Base-by-base conservation (phyloP, 2,329 filamentous ascomycete species). In the Keithomyces neogunnii region DNA sequence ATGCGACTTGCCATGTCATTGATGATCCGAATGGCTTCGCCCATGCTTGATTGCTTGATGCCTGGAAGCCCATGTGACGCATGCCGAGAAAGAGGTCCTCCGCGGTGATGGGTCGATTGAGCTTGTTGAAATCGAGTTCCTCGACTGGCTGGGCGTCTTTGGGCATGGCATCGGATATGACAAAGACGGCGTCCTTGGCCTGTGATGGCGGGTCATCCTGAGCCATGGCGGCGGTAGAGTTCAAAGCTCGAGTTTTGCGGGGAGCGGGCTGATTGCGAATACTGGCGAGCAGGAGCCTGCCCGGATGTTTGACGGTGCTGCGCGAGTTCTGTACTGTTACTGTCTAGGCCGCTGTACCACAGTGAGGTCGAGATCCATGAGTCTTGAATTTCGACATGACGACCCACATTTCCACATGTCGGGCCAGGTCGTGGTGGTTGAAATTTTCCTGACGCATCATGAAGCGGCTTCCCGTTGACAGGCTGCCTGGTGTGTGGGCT, bases 81-180 rank as follows among this genome's bases (percentile, higher is more conserved):
- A 97, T 93, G 54, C 85, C 85, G 51, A 83, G 75, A 29, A 93
- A 79, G 57, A 99, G 77, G 65, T 96, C 88, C 35, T 90, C 86
- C 49, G 88, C 91, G 0, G 90, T 95, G 63, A 96, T 86, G 55
- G 85, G 81, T 38, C 82, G 78, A 53, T 82, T 84, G 69, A 90
- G 81, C 49, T 86, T 77, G 72, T 96, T 86, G 72, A 97, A 99
- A 66, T 99, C 92, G 55, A 97, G 80, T 61, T 96, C 93, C 65
- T 87, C 81, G 36, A 99, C 92, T 65, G 88, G 81, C 58, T 85
- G 82, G n/a, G 88, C 81, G 45, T 79, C 85, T 50, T 84, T 78
- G 13, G 92, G 88, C 66, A 96, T 84, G 50, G 88, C 86, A 52
- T 87, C 85, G 1, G 92, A 96, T 47, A 85, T 78, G 59, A 92